phyloP scores from a whole-genome alignment of 139 green algal genomes.

The Coelastrella sp. region DNA sequence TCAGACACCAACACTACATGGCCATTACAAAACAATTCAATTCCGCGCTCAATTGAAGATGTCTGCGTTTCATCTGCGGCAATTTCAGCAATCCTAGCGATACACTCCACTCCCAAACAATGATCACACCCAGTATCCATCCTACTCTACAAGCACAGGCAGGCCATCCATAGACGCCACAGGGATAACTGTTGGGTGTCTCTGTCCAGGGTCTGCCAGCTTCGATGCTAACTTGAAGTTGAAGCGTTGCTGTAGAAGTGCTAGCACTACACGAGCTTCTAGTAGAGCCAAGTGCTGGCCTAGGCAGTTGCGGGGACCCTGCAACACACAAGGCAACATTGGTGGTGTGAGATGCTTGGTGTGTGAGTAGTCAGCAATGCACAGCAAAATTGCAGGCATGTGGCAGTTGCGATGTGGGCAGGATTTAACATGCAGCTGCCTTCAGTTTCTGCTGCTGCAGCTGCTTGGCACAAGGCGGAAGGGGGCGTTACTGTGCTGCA shows the following conservation, averaged over 20 bases:
- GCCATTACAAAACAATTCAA: too few species aligned
- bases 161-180: conserved; percentile 81
- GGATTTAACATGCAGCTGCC: too few species aligned
- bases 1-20: background rate
- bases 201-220: conserved; percentile 41
- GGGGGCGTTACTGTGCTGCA: too few species aligned
- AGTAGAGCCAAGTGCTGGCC: conserved; percentile 91
- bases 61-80: too few species aligned
- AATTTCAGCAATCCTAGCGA: background rate
- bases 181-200: conserved; percentile 84
- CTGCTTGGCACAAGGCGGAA: too few species aligned
- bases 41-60: too few species aligned
- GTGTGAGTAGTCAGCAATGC: too few species aligned
- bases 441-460: too few species aligned
- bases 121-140: too few species aligned
- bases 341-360: too few species aligned
- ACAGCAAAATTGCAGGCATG: too few species aligned
- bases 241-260: conserved; percentile 81
- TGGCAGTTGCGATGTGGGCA: too few species aligned
- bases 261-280: conserved; percentile 91
- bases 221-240: conserved; percentile 69
- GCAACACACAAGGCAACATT: background rate
- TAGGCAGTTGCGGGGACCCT: conserved; percentile 92
- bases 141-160: conserved; percentile 72
- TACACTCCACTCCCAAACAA: background rate